phyloP scores from a whole-genome alignment of 2,329 filamentous ascomycete species.

The Raffaelea arxii region DNA sequence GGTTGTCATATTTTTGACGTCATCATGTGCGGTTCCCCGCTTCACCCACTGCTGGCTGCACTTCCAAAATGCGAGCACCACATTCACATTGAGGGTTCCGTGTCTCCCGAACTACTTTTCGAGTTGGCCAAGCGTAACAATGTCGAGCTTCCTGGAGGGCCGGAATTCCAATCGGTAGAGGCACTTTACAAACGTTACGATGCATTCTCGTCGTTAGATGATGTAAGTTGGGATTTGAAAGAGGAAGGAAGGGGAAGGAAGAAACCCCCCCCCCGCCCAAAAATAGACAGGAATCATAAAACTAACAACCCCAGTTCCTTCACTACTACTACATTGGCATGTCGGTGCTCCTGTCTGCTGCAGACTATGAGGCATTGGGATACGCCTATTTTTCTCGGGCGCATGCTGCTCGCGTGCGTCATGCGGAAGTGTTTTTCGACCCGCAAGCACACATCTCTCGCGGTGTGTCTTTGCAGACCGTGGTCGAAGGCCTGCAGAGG shows the following conservation, averaged over 20 bases:
- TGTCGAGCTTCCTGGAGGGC: slow-evolving; percentile 52
- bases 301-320: slow-evolving; percentile 54
- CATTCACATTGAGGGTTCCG: slow-evolving; percentile 68
- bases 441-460: slow-evolving; percentile 63
- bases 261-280: not conserved
- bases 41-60: slow-evolving; percentile 50
- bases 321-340: slow-evolving; percentile 72
- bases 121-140: slow-evolving; percentile 56
- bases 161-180: slow-evolving; percentile 51
- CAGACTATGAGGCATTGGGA: slow-evolving; percentile 65
- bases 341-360: slow-evolving; percentile 51
- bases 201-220: slow-evolving; percentile 60
- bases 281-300: too few relatives aligned
- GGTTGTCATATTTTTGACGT: not conserved
- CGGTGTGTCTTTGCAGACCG: slow-evolving; percentile 51
- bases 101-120: slow-evolving; percentile 63
- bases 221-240: slow-evolving; percentile 6
- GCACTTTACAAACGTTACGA: slow-evolving; percentile 55
- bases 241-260: too few relatives aligned
- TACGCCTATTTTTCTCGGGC: slow-evolving; percentile 62
- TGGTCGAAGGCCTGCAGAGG: slow-evolving; percentile 52
- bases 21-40: slow-evolving; percentile 44
- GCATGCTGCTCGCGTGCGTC: slow-evolving; percentile 53
- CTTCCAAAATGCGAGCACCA: slow-evolving; percentile 78
- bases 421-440: slow-evolving; percentile 75